Conservation (phyloP, 2,329 filamentous ascomycete species). For the Pseudogymnoascus sp. region DNA sequence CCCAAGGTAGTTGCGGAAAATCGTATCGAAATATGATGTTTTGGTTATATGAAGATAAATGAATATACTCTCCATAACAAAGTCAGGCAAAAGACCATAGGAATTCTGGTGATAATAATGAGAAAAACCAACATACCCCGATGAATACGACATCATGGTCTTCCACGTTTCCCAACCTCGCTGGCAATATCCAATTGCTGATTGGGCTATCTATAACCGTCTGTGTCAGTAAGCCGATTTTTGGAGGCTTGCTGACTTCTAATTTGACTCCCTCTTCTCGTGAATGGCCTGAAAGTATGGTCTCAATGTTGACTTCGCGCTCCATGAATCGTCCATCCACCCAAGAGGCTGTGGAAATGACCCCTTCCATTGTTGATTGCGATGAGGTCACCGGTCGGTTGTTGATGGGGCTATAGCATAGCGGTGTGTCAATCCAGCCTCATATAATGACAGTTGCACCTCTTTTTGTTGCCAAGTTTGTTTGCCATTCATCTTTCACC, state of each 20-base stretch:
- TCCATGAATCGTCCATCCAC: conserved; percentile 4
- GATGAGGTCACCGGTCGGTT: background rate
- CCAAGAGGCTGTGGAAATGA: background rate
- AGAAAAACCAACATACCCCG: conserved; percentile 48
- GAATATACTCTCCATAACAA: background rate
- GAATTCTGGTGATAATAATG: conserved; percentile 10
- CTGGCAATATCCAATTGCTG: conserved; percentile 69
- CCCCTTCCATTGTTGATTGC: background rate
- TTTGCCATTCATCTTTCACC: background rate
- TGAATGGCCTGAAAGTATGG: conserved; percentile 1
- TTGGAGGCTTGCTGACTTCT: conserved; percentile 34
- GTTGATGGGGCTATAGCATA: background rate
- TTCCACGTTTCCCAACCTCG: conserved; percentile 59
- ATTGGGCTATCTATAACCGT: conserved; percentile 71
- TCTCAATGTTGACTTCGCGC: conserved; percentile 3
- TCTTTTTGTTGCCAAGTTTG: background rate
- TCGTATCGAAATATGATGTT: background rate
- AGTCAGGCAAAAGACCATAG: background rate
- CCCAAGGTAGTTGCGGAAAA: background rate
- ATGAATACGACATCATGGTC: conserved; percentile 82
- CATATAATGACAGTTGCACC: background rate
- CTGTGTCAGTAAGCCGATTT: conserved; percentile 65
- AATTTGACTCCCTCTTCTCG: background rate
- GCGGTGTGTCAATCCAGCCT: background rate
- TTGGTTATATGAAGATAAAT: conserved; percentile 11